Percentiles rank a stretch among this genome's conserved stretches.
Conservation (phyloP, 306 rosid species). For the Trifolium repens region DNA sequence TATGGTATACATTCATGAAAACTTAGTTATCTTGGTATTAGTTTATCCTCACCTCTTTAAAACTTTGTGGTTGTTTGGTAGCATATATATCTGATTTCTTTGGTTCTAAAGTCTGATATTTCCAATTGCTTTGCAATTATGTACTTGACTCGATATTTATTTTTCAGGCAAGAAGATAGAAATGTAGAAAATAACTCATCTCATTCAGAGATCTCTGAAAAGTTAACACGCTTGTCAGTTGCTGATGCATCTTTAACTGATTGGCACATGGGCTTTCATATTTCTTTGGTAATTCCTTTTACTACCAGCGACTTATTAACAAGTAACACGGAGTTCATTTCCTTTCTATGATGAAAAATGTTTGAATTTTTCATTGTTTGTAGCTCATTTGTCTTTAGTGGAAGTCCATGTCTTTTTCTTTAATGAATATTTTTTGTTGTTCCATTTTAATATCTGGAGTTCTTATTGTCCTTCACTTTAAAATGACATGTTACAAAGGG, state of each 20-base stretch:
- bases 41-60: constrained; percentile 25
- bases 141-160: constrained; percentile 34
- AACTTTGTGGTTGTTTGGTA: constrained; percentile 27
- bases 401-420: constrained; percentile 24
- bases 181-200: constrained; percentile 66
- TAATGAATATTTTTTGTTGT: not conserved
- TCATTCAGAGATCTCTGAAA: constrained; percentile 67
- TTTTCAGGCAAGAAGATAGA: constrained; percentile 89
- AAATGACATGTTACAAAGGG: too few species aligned
- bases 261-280: constrained; percentile 98
- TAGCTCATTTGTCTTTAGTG: constrained; percentile 11
- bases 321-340: constrained; percentile 20
- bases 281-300: constrained; percentile 65
- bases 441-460: constrained; percentile 33
- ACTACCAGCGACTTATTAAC: constrained; percentile 22
- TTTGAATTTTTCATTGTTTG: constrained; percentile 16
- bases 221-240: constrained; percentile 71
- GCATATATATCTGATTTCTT: constrained; percentile 37
- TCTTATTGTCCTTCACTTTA: constrained; percentile 22
- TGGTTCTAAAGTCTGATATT: constrained; percentile 33
- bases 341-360: constrained; percentile 23
- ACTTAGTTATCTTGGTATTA: constrained; percentile 1
- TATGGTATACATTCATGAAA: constrained; percentile 22
- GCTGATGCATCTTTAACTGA: constrained; percentile 76
- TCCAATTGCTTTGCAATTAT: constrained; percentile 31